Evolutionary conservation across 2,329 filamentous ascomycete species (phyloP), one percentile per base, ranked within the genome.

Genomic region (Cephalotrichum gorgonifer): DNA sequence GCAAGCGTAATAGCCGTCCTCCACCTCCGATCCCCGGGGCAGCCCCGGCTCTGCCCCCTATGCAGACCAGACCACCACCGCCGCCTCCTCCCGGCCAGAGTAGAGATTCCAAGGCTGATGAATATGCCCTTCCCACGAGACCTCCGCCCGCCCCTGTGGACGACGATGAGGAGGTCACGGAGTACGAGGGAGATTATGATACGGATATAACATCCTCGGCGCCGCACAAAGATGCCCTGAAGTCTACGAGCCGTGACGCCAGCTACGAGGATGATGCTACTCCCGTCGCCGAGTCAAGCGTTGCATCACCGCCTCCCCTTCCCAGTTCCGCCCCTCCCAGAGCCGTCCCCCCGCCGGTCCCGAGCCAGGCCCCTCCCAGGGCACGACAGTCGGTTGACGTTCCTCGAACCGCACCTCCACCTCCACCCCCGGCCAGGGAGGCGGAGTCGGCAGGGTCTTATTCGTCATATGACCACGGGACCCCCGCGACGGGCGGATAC

Each of bases 171-270:
- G 89, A 94, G 59, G 77, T 88, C 30, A 94, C 88, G 0, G 91
- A 96, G 60, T 97, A 97, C 60, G 93, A 98, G 62, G 93, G 91
- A 6, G 93, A 97, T 61, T 97, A 97, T 62, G 93, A 97, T 58
- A 97, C 93, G 6, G 93, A 97, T 62, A 97, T 97, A 61, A 90
- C 86, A 2, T 88, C 90, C n/a, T 85, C 88, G 9, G 88, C 81
- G n/a, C 88, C 86, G 50, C 88, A 95, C 65, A 96, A 95, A 66
- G 91, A 95, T 67, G 90, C 91, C 1, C 67, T 97, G 53, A 95
- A 91, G 64, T 72, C 87, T 8, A 88, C 95, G 63, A 79, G 76
- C 7, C 79, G 85, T 48, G 87, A 91, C 43, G 79, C 84, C 6
- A 94, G 86, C 60, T 62, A 86, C 48, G 88, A 94, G 53, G 82